These are phyloP conservation scores for Nannochloropsis salina DNA, from an alignment of 108 stramenopile genomes.

Conservation along the genomic window DNA sequence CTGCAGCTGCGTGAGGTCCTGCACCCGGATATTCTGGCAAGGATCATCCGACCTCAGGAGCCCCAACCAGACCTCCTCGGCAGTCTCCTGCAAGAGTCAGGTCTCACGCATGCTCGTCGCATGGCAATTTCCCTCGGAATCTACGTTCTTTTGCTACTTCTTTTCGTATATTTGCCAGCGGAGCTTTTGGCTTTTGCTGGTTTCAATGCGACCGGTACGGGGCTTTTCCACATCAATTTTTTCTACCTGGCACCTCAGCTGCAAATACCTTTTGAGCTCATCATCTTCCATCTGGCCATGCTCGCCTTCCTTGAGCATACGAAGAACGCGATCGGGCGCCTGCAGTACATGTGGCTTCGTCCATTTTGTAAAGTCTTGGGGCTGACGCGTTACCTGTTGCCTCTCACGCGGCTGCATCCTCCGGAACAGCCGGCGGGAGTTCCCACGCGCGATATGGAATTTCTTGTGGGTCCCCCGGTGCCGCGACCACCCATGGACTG, in stretches of 20 bases:
- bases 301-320: slow-evolving; percentile 55
- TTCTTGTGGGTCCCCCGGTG: slow-evolving; percentile 35
- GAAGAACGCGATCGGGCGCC: slow-evolving; percentile 35
- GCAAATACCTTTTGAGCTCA: slow-evolving; percentile 82
- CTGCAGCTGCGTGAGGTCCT: slow-evolving; percentile 73
- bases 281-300: slow-evolving; percentile 82
- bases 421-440: not conserved
- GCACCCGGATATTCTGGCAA: slow-evolving; percentile 81
- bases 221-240: not conserved
- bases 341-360: slow-evolving; percentile 42
- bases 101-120: slow-evolving; percentile 70
- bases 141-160: slow-evolving; percentile 12
- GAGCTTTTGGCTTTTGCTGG: not conserved
- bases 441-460: slow-evolving; percentile 21
- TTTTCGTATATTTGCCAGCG: slow-evolving; percentile 25
- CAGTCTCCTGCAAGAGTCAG: slow-evolving; percentile 77
- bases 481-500: slow-evolving; percentile 34
- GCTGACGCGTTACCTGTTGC: slow-evolving; percentile 40
- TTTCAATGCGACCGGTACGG: not conserved
- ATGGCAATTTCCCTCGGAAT: slow-evolving; percentile 59
- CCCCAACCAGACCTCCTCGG: slow-evolving; percentile 90
- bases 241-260: slow-evolving; percentile 69
- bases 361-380: slow-evolving; percentile 29
- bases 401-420: not conserved
- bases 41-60: slow-evolving; percentile 76